Evolutionary conservation across 2,329 filamentous ascomycete genomes (phyloP).

Genomic region (Sphaerostilbella broomeana): DNA sequence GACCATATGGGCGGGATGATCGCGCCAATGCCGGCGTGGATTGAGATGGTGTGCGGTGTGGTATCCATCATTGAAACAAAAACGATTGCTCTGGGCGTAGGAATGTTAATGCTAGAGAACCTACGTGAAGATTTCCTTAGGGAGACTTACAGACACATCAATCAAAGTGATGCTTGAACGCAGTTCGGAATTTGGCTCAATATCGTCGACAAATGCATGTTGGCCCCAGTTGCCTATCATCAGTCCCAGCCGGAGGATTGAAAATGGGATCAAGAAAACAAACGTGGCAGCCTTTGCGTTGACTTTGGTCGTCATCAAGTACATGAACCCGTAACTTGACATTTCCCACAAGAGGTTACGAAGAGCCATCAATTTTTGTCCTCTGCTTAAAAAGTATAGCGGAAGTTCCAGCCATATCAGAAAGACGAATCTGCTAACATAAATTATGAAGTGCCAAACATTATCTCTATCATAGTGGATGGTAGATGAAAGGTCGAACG

Average conservation of each 20-base stretch:
- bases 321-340: constrained; percentile 46
- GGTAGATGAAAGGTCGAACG: constrained; percentile 68
- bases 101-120: not conserved
- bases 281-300: constrained; percentile 55
- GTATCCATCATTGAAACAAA: constrained; percentile 78
- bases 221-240: constrained; percentile 86
- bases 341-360: constrained; percentile 58
- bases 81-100: constrained; percentile 60
- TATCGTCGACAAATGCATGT: constrained; percentile 70
- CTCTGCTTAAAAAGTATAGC: constrained; percentile 61
- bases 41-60: constrained; percentile 78
- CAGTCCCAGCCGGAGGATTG: constrained; percentile 59
- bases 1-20: constrained; percentile 68
- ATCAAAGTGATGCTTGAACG: constrained; percentile 73
- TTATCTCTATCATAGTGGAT: constrained; percentile 70
- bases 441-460: constrained; percentile 58
- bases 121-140: not conserved
- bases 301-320: constrained; percentile 39
- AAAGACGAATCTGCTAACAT: constrained; percentile 67
- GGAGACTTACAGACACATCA: constrained; percentile 61
- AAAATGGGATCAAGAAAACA: constrained; percentile 59
- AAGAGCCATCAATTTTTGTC: constrained; percentile 46
- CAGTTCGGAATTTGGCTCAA: constrained; percentile 70
- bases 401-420: constrained; percentile 71
- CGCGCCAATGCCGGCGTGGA: constrained; percentile 72